Percentiles rank a stretch among this genome's conserved stretches.
Evolutionary conservation across 441 rosid species (phyloP).

Genomic region (Viola pubescens): DNA sequence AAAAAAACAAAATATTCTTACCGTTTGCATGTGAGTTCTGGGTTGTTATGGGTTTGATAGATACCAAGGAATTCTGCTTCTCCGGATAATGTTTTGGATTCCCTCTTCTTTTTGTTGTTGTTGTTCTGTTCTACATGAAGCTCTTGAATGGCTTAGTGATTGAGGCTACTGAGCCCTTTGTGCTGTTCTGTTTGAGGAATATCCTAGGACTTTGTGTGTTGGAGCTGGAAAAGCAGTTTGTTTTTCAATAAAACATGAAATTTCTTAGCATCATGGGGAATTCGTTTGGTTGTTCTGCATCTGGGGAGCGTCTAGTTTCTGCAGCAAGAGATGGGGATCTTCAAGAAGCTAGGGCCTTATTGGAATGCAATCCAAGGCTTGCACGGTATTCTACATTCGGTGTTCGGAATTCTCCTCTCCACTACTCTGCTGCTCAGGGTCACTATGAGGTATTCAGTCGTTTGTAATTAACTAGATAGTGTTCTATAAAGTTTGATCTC

Average conservation of each 20-base stretch:
- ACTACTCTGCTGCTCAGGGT: slow-evolving; percentile 97
- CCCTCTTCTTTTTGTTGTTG: neutral
- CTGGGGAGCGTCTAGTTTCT: slow-evolving; percentile 90
- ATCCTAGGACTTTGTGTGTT: slow-evolving; percentile 9
- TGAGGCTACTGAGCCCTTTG: slow-evolving; percentile 1
- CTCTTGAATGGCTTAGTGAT: slow-evolving; percentile 6
- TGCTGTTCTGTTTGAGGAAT: slow-evolving; percentile 5
- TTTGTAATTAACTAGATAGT: neutral
- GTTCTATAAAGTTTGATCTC: neutral
- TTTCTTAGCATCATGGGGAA: slow-evolving; percentile 79
- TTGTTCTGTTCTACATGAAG: neutral
- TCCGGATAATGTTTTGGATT: neutral
- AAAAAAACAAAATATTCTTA: slow-evolving; percentile 23
- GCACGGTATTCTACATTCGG: slow-evolving; percentile 89
- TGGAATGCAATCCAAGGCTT: slow-evolving; percentile 90
- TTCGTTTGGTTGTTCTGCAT: slow-evolving; percentile 94
- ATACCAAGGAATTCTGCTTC: slow-evolving; percentile 3
- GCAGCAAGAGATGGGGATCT: slow-evolving; percentile 97
- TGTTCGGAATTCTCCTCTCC: slow-evolving; percentile 89
- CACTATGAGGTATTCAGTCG: slow-evolving; percentile 74
- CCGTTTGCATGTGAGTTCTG: slow-evolving; percentile 21
- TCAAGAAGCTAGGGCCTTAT: slow-evolving; percentile 82
- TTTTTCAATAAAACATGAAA: slow-evolving; percentile 39
- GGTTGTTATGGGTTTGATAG: slow-evolving; percentile 30
- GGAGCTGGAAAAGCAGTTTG: slow-evolving; percentile 1